Base-by-base conservation (phyloP, 2,329 filamentous ascomycete species). In the Alternaria sp. region DNA sequence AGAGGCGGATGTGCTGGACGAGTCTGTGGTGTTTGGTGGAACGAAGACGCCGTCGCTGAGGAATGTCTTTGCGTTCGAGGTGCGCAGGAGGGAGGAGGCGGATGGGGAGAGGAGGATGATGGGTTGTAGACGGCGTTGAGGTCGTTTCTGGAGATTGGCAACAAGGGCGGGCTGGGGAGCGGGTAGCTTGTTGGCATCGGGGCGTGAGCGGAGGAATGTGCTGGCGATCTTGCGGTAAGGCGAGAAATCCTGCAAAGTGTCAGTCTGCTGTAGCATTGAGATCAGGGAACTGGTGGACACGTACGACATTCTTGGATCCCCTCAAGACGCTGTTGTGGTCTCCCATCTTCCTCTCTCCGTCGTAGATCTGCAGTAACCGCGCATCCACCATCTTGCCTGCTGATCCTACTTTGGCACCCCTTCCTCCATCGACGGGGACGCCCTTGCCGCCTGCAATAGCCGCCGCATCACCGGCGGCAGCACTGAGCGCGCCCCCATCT, bases 41-140 rank as follows among this genome's bases (percentile, higher is more conserved):
- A 90, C 85, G 82, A 95, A 99, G 68, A 90, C 85, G 61, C 94
- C 94, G 60, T 90, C 87, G 78, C 95, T 91, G 68, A 99, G 91
- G 85, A 99, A 98, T 28, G 92, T 90, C 77, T 97, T 96, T 81
- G 96, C 93, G 79, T 99, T 99, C 57, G 93, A 92, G 88, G 98
- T 93, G 79, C 95, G 93, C 40, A 99, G 89, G 52, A 98, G 89
- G 2, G 94, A 96, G 3, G 95, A 97, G 11, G 95, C 96, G 2
- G 95, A 98, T 1, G 96, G 96, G 0, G 96, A 98, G 65, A 99
- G 90, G 26, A 99, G 90, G 79, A 99, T 97, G 81, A 99, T 99
- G 52, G 96, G 96, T 77, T 85, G 84, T 36, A 86, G 83, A 55
- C 87, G 85, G 50, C 78, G 78, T 25, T 77, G 62, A 50, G 79